A percentile compares a stretch with the other conserved stretches of the same genome.
These are phyloP conservation scores for Tieghemostelium lacteum DNA, from an alignment of 78 protist genomes.

Conservation along the genomic window DNA sequence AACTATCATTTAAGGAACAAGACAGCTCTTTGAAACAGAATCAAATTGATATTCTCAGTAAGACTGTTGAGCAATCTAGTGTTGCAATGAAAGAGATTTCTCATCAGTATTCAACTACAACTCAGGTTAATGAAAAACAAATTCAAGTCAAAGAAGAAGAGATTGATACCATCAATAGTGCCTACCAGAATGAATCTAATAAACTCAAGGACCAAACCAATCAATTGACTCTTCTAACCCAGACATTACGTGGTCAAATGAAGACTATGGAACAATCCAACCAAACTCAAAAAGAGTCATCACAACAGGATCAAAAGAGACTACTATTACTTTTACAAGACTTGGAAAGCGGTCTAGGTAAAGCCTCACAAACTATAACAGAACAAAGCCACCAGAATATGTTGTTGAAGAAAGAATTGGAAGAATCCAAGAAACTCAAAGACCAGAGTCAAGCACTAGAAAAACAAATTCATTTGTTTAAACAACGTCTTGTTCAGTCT, in stretches of 20 bases:
- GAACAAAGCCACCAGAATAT: conserved; percentile 52
- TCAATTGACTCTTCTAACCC: conserved; percentile 18
- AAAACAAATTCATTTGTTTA: conserved; percentile 9
- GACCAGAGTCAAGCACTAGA: background rate
- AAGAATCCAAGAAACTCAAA: conserved; percentile 23
- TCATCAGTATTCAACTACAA: background rate
- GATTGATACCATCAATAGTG: conserved; percentile 20
- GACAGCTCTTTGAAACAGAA: conserved; percentile 15
- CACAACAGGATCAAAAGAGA: conserved; percentile 26
- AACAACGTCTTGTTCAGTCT: conserved; percentile 38
- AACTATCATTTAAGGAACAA: background rate
- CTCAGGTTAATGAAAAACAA: background rate
- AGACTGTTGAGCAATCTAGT: conserved; percentile 36
- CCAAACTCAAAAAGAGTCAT: conserved; percentile 25
- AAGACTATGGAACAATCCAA: conserved; percentile 39
- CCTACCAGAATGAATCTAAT: conserved; percentile 33
- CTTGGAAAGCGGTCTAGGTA: conserved; percentile 45
- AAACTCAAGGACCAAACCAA: conserved; percentile 50
- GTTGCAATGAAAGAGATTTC: conserved; percentile 13
- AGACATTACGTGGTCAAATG: conserved; percentile 41
- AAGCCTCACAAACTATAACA: conserved; percentile 65
- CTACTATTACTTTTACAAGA: conserved; percentile 20
- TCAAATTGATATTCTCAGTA: conserved; percentile 24
- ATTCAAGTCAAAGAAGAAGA: conserved; percentile 12
- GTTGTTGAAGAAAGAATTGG: conserved; percentile 20